Evolutionary conservation across 2,329 filamentous ascomycete species (phyloP).

Genomic region (Diaporthe batatas): DNA sequence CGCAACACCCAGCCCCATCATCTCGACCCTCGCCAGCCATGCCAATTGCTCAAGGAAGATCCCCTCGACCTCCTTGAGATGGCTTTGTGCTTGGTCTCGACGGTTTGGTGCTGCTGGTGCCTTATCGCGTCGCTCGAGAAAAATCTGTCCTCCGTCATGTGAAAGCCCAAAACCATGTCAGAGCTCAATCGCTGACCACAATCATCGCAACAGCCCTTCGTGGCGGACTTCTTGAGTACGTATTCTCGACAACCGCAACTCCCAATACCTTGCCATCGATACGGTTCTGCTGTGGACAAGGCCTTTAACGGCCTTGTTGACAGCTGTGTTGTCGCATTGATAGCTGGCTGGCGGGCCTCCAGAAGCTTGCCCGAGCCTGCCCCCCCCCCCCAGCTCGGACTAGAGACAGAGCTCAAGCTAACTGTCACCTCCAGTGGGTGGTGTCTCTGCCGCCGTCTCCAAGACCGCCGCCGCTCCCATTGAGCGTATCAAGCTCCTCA

Average conservation of each 20-base stretch:
- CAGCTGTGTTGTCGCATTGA: constrained; percentile 10
- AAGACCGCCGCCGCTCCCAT: constrained; percentile 99
- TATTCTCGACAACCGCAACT: constrained; percentile 52
- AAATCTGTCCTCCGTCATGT: constrained; percentile 36
- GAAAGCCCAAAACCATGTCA: constrained; percentile 30
- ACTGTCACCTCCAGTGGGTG: constrained; percentile 81
- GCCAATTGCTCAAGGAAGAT: constrained; percentile 17
- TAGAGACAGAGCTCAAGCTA: constrained; percentile 32
- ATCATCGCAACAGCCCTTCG: constrained; percentile 78
- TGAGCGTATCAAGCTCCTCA: constrained; percentile 99
- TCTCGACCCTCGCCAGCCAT: neutral
- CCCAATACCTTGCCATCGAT: neutral
- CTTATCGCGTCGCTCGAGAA: constrained; percentile 40
- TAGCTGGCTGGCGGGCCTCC: neutral
- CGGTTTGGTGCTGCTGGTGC: constrained; percentile 9
- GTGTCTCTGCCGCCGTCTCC: constrained; percentile 99
- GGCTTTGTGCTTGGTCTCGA: constrained; percentile 1
- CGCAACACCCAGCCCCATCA: constrained; percentile 27
- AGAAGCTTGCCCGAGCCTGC: constrained; percentile 5
- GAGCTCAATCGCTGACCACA: constrained; percentile 35
- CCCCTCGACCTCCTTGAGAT: constrained; percentile 30
- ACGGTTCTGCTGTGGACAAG: neutral
- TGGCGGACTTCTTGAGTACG: constrained; percentile 99
- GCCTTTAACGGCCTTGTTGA: neutral
- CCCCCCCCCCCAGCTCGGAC: neutral